Evolutionary conservation across 2,329 filamentous ascomycete species (phyloP).

Genomic region (Samsoniella hepiali): DNA sequence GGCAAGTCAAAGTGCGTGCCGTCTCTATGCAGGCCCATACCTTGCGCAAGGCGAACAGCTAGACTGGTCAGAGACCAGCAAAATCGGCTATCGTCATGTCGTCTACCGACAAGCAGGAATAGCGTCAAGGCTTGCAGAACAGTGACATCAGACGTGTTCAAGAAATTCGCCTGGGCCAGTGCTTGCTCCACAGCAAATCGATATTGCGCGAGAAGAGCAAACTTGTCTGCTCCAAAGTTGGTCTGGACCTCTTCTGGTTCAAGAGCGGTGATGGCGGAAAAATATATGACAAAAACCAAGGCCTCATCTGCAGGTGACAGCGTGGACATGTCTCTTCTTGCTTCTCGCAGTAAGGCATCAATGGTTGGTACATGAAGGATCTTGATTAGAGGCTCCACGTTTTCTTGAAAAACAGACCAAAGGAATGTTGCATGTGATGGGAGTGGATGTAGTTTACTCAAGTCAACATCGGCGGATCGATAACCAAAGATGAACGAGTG

Average conservation of each 20-base stretch:
- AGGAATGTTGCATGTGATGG: slow-evolving; percentile 63
- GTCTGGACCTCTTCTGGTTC: slow-evolving; percentile 51
- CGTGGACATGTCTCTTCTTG: slow-evolving; percentile 56
- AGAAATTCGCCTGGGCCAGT: slow-evolving; percentile 54
- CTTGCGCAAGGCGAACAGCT: slow-evolving; percentile 56
- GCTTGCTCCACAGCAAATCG: slow-evolving; percentile 55
- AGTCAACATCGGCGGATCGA: slow-evolving; percentile 65
- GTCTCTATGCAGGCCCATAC: slow-evolving; percentile 59
- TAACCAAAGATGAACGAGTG: slow-evolving; percentile 73
- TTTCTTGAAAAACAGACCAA: slow-evolving; percentile 70
- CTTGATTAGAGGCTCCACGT: slow-evolving; percentile 70
- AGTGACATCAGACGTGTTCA: slow-evolving; percentile 54
- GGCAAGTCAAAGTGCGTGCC: slow-evolving; percentile 48
- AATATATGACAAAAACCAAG: slow-evolving; percentile 62
- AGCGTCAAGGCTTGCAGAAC: slow-evolving; percentile 58
- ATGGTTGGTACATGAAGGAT: slow-evolving; percentile 67
- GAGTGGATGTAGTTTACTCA: slow-evolving; percentile 61
- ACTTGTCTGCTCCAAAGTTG: slow-evolving; percentile 44
- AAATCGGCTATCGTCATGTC: slow-evolving; percentile 49
- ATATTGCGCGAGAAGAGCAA: slow-evolving; percentile 45
- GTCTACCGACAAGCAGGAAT: slow-evolving; percentile 49
- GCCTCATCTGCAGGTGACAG: slow-evolving; percentile 57
- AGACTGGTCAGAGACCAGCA: slow-evolving; percentile 60
- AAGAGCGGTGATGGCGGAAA: slow-evolving; percentile 55
- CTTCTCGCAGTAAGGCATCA: slow-evolving; percentile 58